Conservation (phyloP, 2,329 filamentous ascomycete genomes). For the Fusarium sarcochroum region DNA sequence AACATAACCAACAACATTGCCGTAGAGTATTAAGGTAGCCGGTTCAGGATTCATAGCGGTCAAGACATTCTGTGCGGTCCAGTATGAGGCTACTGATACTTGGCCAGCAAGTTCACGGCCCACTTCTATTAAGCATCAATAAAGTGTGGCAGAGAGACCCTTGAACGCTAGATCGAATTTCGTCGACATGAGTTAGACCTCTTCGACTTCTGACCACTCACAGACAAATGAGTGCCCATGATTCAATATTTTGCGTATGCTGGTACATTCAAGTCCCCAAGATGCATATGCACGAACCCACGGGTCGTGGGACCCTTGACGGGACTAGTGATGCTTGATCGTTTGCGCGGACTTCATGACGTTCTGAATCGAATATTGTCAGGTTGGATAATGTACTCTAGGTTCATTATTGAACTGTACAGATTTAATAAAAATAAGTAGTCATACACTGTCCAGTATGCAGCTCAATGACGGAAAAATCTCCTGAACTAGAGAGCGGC, state of each 20-base stretch:
- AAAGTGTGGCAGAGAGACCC: conserved; percentile 8
- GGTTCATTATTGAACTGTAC: background rate
- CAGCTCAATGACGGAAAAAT: background rate
- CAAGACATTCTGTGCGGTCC: background rate
- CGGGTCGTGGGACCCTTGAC: background rate
- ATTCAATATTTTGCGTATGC: background rate
- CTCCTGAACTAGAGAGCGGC: background rate
- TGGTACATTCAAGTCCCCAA: background rate
- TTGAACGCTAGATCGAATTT: conserved; percentile 2
- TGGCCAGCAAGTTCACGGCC: background rate
- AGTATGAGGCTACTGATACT: conserved; percentile 10
- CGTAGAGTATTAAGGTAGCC: no score
- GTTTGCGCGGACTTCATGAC: background rate
- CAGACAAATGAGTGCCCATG: conserved; percentile 33
- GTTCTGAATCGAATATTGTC: background rate
- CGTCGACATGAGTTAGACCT: background rate
- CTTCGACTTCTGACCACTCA: conserved; percentile 24
- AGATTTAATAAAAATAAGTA: background rate
- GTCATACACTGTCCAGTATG: no score
- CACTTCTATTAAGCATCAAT: background rate
- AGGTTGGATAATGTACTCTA: background rate
- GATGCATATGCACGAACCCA: background rate
- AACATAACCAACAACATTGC: background rate
- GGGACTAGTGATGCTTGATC: background rate
- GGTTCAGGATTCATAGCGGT: background rate